Conservation (phyloP, 2,329 filamentous ascomycete species). For the Pseudopyricularia cyperi region DNA sequence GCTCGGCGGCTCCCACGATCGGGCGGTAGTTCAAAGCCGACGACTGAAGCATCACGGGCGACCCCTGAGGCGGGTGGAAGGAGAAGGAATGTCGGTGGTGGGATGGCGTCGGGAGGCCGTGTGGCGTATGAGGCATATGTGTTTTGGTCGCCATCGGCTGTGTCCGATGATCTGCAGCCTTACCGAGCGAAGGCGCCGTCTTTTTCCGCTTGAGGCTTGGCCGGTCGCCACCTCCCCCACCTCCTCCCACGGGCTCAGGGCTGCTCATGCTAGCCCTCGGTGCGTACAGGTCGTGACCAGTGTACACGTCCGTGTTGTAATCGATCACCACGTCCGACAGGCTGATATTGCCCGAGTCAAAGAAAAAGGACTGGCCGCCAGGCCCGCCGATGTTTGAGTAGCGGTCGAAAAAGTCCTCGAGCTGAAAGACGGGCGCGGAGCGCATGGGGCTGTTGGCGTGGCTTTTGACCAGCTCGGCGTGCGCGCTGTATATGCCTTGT, state of each 20-base stretch:
- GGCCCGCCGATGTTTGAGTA: conserved; percentile 47
- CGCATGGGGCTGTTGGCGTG: conserved; percentile 55
- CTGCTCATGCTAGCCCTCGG: conserved; percentile 14
- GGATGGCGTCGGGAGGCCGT: conserved; percentile 13
- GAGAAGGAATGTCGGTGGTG: conserved; percentile 25
- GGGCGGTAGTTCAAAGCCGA: conserved; percentile 8
- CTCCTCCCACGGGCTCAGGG: not conserved
- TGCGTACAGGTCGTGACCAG: conserved; percentile 33
- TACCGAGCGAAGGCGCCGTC: conserved; percentile 22
- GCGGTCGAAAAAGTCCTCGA: conserved; percentile 79
- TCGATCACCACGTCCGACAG: conserved; percentile 55
- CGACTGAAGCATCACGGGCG: conserved; percentile 24
- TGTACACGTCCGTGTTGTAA: conserved; percentile 41
- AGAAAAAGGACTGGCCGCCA: conserved; percentile 46
- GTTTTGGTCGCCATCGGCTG: conserved; percentile 20
- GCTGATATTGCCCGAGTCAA: conserved; percentile 64
- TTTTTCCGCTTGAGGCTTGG: conserved; percentile 37
- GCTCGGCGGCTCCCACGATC: conserved; percentile 4
- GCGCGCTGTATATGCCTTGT: conserved; percentile 65
- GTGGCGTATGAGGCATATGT: conserved; percentile 14
- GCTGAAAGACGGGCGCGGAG: conserved; percentile 67
- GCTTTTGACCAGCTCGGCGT: conserved; percentile 66
- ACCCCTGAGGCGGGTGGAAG: conserved; percentile 21
- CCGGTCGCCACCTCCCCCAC: conserved; percentile 12
- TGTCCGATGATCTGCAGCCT: conserved; percentile 20